Conservation (phyloP, 768 basidiomycete genomes). For the Scleroderma bovista region DNA sequence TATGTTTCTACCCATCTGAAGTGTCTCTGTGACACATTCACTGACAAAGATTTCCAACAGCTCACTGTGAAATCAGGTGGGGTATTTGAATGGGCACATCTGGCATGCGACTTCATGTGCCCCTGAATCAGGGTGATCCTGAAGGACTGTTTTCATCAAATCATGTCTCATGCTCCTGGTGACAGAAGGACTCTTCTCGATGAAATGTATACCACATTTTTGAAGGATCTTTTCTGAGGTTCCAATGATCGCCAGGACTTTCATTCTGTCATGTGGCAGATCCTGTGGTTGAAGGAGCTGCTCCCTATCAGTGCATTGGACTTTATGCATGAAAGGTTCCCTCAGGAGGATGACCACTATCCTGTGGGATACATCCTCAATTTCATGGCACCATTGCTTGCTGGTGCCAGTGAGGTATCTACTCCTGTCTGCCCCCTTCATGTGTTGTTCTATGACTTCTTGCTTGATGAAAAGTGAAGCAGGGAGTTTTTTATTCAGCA, state of each 20-base stretch:
- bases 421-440: slow-evolving; percentile 16
- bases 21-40: background rate
- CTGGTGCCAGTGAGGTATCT: background rate
- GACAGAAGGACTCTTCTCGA: background rate
- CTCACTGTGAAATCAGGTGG: background rate
- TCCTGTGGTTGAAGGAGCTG: background rate
- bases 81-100: background rate
- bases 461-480: slow-evolving; percentile 10
- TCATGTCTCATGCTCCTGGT: background rate
- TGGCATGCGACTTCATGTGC: background rate
- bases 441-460: slow-evolving; percentile 26
- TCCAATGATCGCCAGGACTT: background rate
- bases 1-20: background rate
- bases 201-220: background rate
- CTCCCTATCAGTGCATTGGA: background rate
- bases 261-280: slow-evolving; percentile 1
- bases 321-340: background rate
- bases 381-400: slow-evolving; percentile 3
- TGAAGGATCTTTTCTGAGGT: background rate
- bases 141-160: background rate
- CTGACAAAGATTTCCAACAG: background rate
- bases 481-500: slow-evolving; percentile 8
- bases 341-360: background rate
- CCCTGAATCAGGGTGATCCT: background rate
- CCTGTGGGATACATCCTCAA: background rate